phyloP scores from a whole-genome alignment of 2,329 filamentous ascomycete species.

The Fusarium decemcellulare region DNA sequence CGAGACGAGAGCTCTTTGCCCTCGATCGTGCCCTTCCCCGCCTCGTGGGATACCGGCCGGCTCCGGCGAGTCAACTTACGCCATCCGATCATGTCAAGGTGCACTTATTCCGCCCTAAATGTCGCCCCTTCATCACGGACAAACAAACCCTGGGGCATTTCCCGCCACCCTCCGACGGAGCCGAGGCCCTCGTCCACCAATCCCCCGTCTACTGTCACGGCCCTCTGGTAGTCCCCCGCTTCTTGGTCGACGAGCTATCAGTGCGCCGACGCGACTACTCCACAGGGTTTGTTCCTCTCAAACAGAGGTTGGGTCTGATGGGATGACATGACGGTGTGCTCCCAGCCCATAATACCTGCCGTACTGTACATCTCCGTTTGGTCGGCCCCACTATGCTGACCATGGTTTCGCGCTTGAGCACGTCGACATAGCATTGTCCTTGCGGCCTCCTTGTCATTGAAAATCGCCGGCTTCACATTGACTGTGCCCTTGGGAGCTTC shows the following conservation, averaged over 20 bases:
- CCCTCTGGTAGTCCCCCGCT: constrained; percentile 40
- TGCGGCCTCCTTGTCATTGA: constrained; percentile 35
- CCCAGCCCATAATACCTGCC: constrained; percentile 9
- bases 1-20: not conserved
- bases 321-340: constrained; percentile 38
- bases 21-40: constrained; percentile 14
- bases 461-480: constrained; percentile 31
- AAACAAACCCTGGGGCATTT: constrained; percentile 44
- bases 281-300: constrained; percentile 36
- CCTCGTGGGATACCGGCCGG: constrained; percentile 27
- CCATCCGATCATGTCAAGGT: constrained; percentile 44
- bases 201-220: constrained; percentile 29
- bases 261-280: constrained; percentile 32
- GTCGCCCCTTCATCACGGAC: constrained; percentile 45
- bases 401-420: constrained; percentile 41
- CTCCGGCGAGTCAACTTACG: constrained; percentile 42
- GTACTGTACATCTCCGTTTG: constrained; percentile 22
- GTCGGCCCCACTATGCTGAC: constrained; percentile 35
- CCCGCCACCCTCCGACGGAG: constrained; percentile 49
- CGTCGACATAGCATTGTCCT: constrained; percentile 14
- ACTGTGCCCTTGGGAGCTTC: constrained; percentile 31
- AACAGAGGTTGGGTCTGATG: constrained; percentile 21
- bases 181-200: constrained; percentile 45
- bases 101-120: constrained; percentile 43
- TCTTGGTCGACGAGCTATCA: constrained; percentile 37